Base-by-base conservation (phyloP, 768 basidiomycete genomes). In the Pulveroboletus ravenelii region DNA sequence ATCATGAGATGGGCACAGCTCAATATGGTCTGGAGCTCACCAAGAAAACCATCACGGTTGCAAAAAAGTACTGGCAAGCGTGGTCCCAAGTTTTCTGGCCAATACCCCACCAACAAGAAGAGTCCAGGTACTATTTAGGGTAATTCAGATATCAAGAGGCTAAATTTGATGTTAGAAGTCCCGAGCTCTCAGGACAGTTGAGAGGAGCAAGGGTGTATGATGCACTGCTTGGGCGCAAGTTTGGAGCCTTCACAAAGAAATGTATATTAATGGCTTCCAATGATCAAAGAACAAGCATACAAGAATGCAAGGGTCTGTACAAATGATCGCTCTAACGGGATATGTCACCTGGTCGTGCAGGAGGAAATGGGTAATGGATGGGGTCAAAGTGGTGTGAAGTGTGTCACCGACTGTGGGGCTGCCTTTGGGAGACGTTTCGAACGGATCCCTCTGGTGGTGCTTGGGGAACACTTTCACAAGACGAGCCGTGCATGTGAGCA, bases 21-120 rank as follows among this genome's bases (percentile, higher is more conserved):
- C 5, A 23, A 30, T 27, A 34, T 10, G 13, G 8, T 51, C n/a
- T 42, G 27, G 32, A 35, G 44, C 70, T 52, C 56, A 78, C 85
- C 81, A 5, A 82, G 48, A 89, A 77, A 18, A 92, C 83, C 20
- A 85, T 72, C 1, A 84, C 79, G 0, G 89, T 93, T 1, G 90
- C 87, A 14, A 87, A 66, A 41, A 65, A 41, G 92, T 84, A 48
- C 86, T 82, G 0, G 82, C 80, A 27, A 74, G 65, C 0, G 87
- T 87, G 2, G 88, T 89, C 20, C 89, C 89, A 2, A 89, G 73
- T 47, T 75, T 78, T 59, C 78, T 82, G 9, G 83, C 82, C 37
- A 90, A 72, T 5, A 92, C 48, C 3, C 89, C 89, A 8, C 84
- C 87, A 3, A 91, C 74, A 6, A 92, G 76, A 0, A 89, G 90